Conservation (phyloP, 164 flowering plant species). For the Liquidambar formosana region DNA sequence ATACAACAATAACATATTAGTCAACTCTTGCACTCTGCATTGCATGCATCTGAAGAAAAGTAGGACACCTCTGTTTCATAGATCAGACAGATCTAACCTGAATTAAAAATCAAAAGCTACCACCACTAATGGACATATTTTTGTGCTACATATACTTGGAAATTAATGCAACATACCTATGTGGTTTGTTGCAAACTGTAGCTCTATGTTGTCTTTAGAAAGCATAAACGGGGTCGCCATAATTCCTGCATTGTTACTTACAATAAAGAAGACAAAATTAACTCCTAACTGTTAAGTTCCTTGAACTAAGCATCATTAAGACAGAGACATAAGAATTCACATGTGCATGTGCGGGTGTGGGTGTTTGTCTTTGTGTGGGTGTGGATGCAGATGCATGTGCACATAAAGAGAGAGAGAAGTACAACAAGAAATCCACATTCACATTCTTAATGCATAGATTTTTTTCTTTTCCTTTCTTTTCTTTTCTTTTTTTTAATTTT, state of each 20-base stretch:
- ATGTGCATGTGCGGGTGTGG: too few species aligned
- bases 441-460: not conserved
- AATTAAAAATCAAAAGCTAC: too few species aligned
- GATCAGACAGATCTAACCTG: too few species aligned
- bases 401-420: not conserved
- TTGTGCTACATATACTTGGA: too few species aligned
- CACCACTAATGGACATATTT: too few species aligned
- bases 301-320: not conserved
- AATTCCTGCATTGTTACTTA: constrained; percentile 80
- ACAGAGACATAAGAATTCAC: not conserved
- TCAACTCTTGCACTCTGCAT: constrained; percentile 1
- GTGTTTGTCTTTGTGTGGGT: too few species aligned
- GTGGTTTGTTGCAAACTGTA: constrained; percentile 81
- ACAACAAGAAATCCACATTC: not conserved
- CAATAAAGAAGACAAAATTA: constrained; percentile 14
- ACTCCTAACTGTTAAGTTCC: not conserved
- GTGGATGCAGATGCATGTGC: too few species aligned
- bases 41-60: not conserved
- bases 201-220: constrained; percentile 63
- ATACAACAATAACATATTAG: not conserved
- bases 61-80: not conserved
- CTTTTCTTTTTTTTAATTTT: too few species aligned
- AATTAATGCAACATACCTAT: constrained; percentile 37
- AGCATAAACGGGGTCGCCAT: constrained; percentile 63
- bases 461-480: too few species aligned